Evolutionary conservation across 192 early-diverging fungal genomes (phyloP).

Genomic region (Chytriomyces sp.): DNA sequence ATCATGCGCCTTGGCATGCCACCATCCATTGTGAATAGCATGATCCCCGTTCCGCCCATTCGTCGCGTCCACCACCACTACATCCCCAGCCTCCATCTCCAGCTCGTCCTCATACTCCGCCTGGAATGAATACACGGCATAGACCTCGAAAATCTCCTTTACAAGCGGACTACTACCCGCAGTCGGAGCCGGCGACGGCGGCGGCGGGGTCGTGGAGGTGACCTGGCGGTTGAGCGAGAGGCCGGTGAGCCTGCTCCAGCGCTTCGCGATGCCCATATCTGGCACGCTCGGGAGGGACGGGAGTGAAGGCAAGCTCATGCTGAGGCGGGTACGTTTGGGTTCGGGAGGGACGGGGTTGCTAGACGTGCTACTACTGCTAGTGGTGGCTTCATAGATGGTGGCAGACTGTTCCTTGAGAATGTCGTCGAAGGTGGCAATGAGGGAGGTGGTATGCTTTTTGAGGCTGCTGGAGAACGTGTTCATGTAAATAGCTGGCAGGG

Average conservation of each 20-base stretch:
- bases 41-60: neutral
- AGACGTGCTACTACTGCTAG: neutral
- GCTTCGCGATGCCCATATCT: neutral
- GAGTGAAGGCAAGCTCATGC: too few relatives aligned
- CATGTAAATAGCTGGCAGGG: neutral
- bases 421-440: neutral
- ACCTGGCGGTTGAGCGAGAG: too few relatives aligned
- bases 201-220: neutral
- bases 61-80: conserved; percentile 1
- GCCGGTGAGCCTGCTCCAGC: neutral
- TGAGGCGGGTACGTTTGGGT: neutral
- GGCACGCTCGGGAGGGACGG: neutral
- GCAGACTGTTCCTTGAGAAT: neutral
- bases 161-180: too few relatives aligned
- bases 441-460: neutral
- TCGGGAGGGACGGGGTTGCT: too few relatives aligned
- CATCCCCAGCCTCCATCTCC: neutral
- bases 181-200: neutral
- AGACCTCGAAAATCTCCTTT: neutral
- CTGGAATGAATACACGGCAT: neutral
- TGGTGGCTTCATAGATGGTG: neutral
- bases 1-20: neutral
- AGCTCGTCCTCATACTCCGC: conserved; percentile 1
- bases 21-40: neutral
- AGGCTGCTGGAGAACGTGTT: neutral